These are phyloP conservation scores for Podila epicladia DNA, from an alignment of 192 early-diverging fungal genomes.

Conservation along the genomic window DNA sequence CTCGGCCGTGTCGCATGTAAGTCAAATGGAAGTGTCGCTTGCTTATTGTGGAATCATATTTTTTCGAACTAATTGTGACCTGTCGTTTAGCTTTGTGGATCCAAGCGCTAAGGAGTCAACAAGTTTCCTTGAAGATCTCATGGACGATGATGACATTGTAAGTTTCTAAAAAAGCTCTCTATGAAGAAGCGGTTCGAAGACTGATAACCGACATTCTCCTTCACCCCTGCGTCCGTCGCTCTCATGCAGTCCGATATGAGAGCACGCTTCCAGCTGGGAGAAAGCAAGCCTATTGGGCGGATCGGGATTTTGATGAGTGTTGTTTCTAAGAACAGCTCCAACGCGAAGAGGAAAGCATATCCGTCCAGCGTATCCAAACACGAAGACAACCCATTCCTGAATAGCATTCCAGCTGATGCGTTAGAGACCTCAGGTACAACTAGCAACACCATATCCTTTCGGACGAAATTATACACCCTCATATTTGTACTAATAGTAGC, in stretches of 20 bases:
- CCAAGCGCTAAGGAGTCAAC: constrained; percentile 11
- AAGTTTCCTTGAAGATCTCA: constrained; percentile 12
- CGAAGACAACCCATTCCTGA: constrained; percentile 40
- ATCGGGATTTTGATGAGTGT: constrained; percentile 24
- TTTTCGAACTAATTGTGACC: neutral
- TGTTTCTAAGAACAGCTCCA: neutral
- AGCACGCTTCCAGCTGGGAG: neutral
- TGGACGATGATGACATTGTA: constrained; percentile 30
- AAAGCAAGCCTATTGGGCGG: constrained; percentile 11
- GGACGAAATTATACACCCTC: neutral
- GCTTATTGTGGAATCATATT: neutral
- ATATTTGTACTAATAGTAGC: neutral
- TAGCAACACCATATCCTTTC: neutral
- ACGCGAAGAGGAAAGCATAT: constrained; percentile 11
- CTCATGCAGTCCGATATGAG: constrained; percentile 21
- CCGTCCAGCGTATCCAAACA: neutral
- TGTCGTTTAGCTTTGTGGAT: neutral
- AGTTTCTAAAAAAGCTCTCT: neutral
- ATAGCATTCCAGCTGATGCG: neutral
- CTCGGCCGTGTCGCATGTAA: constrained; percentile 32
- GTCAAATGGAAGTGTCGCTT: neutral
- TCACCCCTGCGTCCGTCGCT: neutral
- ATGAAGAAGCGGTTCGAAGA: neutral
- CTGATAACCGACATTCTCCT: neutral
- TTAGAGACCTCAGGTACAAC: neutral